Percentiles rank a stretch among this genome's conserved stretches.
phyloP scores from a whole-genome alignment of 371 early-diverging fungal species.

The Zychaea mexicana region DNA sequence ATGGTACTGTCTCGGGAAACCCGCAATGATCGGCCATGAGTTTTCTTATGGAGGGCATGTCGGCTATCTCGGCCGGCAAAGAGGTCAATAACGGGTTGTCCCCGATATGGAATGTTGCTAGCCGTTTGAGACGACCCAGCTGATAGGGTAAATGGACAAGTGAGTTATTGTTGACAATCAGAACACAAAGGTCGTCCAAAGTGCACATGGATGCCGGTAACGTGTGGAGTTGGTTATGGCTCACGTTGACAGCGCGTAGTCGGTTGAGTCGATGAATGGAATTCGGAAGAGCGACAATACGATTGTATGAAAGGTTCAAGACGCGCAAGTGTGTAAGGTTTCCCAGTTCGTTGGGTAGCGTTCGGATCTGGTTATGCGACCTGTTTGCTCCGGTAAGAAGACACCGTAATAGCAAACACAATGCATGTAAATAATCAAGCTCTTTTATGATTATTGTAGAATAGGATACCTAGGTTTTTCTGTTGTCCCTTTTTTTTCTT shows the following conservation, averaged over 20 bases:
- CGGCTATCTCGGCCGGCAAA: conserved; percentile 75
- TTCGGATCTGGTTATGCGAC: conserved; percentile 38
- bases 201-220: conserved; percentile 30
- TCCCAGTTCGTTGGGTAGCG: conserved; percentile 34
- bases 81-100: conserved; percentile 61
- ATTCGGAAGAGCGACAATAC: conserved; percentile 27
- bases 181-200: background rate
- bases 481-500: too few relatives aligned
- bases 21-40: conserved; percentile 64
- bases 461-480: too few relatives aligned
- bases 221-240: conserved; percentile 31
- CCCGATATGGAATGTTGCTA: conserved; percentile 67
- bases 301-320: conserved; percentile 28
- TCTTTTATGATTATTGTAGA: too few relatives aligned
- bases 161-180: conserved; percentile 5
- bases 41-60: conserved; percentile 65
- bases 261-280: conserved; percentile 26
- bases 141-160: background rate
- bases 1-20: conserved; percentile 16
- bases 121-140: conserved; percentile 35
- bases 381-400: conserved; percentile 18
- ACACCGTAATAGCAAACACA: too few relatives aligned
- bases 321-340: conserved; percentile 27
- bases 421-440: too few relatives aligned
- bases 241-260: conserved; percentile 27